Conservation (phyloP, 768 basidiomycete species). For the Rhodotorula paludigena region DNA sequence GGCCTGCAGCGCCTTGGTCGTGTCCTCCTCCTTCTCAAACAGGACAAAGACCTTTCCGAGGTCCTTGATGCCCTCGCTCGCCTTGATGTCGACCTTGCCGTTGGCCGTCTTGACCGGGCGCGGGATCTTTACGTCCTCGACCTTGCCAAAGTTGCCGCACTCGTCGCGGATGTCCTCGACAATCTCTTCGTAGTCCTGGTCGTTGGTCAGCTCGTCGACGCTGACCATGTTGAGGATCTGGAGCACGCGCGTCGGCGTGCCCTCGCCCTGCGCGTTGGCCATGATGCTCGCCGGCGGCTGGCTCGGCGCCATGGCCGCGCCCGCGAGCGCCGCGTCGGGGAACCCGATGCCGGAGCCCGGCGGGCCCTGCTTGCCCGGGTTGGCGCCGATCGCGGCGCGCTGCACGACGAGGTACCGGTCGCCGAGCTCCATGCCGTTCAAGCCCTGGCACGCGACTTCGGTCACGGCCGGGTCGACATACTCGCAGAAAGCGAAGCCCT, state of each 20-base stretch:
- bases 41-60: slow-evolving; percentile 95
- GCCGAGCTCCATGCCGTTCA: slow-evolving; percentile 96
- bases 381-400: slow-evolving; percentile 77
- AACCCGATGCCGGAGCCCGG: slow-evolving; percentile 57
- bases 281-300: slow-evolving; percentile 39
- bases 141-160: slow-evolving; percentile 66
- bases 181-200: slow-evolving; percentile 88
- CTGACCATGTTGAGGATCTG: slow-evolving; percentile 99
- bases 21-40: slow-evolving; percentile 61
- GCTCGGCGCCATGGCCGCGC: not conserved
- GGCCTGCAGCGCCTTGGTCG: slow-evolving; percentile 68
- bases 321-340: not conserved
- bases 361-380: slow-evolving; percentile 32
- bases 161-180: slow-evolving; percentile 92
- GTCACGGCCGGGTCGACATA: slow-evolving; percentile 84
- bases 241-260: slow-evolving; percentile 62
- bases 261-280: slow-evolving; percentile 39
- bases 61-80: slow-evolving; percentile 66
- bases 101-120: slow-evolving; percentile 82
- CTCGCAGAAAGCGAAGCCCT: slow-evolving; percentile 99
- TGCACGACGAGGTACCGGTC: slow-evolving; percentile 94
- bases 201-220: slow-evolving; percentile 79
- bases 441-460: slow-evolving; percentile 89
- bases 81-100: slow-evolving; percentile 58
- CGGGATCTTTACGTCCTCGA: slow-evolving; percentile 82